A percentile compares a stretch with the other conserved stretches of the same genome.
phyloP scores from a whole-genome alignment of 768 basidiomycete species.

The Agaricus subrufescens region DNA sequence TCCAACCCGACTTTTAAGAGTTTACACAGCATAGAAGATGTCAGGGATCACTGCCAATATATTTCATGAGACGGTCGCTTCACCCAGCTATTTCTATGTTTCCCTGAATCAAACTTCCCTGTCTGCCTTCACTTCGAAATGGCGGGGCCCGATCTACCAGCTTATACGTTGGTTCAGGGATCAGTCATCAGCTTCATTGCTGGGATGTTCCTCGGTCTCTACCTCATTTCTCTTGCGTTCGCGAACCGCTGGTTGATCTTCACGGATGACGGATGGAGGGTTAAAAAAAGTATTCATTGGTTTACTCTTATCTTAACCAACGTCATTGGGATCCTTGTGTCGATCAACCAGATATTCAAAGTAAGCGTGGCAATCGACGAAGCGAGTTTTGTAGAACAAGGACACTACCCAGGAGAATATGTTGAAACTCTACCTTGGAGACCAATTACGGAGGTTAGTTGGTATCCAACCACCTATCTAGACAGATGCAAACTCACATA shows the following conservation, averaged over 20 bases:
- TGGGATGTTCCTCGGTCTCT: neutral
- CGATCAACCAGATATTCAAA: neutral
- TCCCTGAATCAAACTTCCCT: too few species aligned
- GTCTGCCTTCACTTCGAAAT: neutral
- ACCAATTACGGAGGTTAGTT: too few species aligned
- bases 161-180: neutral
- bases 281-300: conserved; percentile 1
- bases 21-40: too few species aligned
- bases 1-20: too few species aligned
- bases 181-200: neutral
- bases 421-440: neutral
- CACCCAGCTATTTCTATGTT: too few species aligned
- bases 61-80: too few species aligned
- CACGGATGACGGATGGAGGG: conserved; percentile 8
- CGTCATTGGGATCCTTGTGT: neutral
- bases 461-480: too few species aligned
- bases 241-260: conserved; percentile 5
- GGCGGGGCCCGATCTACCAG: neutral
- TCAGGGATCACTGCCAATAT: too few species aligned
- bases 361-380: neutral
- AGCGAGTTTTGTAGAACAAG: neutral
- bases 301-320: neutral
- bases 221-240: neutral
- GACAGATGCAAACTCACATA: too few species aligned
- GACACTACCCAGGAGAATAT: neutral